Base-by-base conservation (phyloP, 345 rosid species). In the Eutrema japonicum region DNA sequence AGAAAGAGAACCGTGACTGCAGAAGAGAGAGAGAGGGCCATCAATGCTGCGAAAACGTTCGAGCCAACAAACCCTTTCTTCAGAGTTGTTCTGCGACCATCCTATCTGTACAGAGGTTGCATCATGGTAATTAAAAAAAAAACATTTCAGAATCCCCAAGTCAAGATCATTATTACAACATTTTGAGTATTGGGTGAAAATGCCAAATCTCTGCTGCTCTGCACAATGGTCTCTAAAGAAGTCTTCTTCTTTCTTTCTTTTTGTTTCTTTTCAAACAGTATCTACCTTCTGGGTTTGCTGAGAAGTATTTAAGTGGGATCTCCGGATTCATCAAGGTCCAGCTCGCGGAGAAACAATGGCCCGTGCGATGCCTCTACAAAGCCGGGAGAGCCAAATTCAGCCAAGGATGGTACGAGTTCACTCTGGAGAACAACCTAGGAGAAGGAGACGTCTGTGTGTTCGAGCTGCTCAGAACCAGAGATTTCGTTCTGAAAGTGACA, bases 401-500 rank as follows among this genome's bases (percentile, higher is more conserved):
- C 70, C 93, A 85, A 78, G 97, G 97, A 48, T 91, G 97, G 97
- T 91, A 87, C n/a, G 95, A 91, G 70, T 91, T 91, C 82, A 81
- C 95, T 2, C 73, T 87, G 77, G 92, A 91, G 82, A 91, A 91
- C 68, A 84, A 84, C 49, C 53, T 91, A 72, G 97, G 97, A 64
- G 97, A 91, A 82, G 97, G 97, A 29, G 97, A 91, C 74, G 95
- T 91, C 8, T 91, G 97, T 12, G 77, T 91, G 71, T 87, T 91
- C 22, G 97, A 91, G 83, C 83, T 91, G 64, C 83, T 89, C 58
- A 82, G 81, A 77, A 57, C 85, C 5, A 85, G 91, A 82, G 97
- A 91, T 35, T 71, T 89, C 75, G 88, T 89, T 65, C 91, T 91
- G 32, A 91, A 91, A 86, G 93, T 91, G 22, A 89, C 93, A 0